Evolutionary conservation across 2,329 filamentous ascomycete genomes (phyloP).

Genomic region (Neurospora sp.): DNA sequence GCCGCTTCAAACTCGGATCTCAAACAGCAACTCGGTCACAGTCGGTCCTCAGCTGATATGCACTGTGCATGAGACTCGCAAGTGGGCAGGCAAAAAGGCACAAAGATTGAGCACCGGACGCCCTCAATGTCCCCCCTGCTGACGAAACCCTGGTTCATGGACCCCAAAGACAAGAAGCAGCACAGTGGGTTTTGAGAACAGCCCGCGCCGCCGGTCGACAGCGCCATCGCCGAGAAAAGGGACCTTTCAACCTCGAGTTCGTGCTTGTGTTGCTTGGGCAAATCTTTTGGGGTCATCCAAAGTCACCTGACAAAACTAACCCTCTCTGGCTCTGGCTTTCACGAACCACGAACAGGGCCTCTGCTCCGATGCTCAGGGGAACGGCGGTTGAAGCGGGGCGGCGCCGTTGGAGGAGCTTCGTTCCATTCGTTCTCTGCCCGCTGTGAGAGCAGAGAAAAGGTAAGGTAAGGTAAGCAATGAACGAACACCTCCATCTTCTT

Average conservation of each 20-base stretch:
- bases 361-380: not conserved
- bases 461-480: not conserved
- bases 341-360: not conserved
- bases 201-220: not conserved
- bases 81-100: not conserved
- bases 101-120: not conserved
- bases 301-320: not conserved
- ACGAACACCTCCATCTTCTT: not conserved
- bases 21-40: not conserved
- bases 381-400: not conserved
- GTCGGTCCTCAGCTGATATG: not conserved
- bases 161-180: not conserved
- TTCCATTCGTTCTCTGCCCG: not conserved
- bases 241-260: not conserved
- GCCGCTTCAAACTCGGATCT: not conserved
- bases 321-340: not conserved
- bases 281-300: not conserved
- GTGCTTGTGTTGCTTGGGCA: not conserved
- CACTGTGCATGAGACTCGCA: not conserved
- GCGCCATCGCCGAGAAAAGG: not conserved
- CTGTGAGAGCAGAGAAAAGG: not conserved
- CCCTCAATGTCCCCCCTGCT: not conserved
- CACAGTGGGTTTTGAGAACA: not conserved
- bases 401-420: not conserved
- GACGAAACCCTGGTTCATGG: not conserved